These are phyloP conservation scores for Cutaneotrichosporon sp. DNA, from an alignment of 1,284 basidiomycete species.

Conservation along the genomic window DNA sequence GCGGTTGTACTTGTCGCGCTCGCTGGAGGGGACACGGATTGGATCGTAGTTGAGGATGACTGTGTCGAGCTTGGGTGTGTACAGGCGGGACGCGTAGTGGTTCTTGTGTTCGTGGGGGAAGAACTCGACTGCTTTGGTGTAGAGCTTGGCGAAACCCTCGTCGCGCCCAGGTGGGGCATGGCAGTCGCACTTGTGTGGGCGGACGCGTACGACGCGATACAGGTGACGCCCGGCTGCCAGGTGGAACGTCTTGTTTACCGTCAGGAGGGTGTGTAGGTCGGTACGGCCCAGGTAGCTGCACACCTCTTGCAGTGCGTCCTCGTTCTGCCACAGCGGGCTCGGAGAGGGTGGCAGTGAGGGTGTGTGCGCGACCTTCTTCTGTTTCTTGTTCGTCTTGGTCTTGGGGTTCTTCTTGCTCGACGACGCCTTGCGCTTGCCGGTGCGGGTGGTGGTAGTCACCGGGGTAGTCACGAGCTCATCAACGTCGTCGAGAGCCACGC, in stretches of 20 bases:
- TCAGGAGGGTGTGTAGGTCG: not conserved
- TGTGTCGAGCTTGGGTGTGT: not conserved
- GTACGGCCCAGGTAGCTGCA: not conserved
- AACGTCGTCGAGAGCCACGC: no score
- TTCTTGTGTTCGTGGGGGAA: not conserved
- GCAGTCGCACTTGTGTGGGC: not conserved
- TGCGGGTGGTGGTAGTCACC: no score
- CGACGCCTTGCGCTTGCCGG: no score
- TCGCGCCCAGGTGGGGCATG: not conserved
- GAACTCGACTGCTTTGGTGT: constrained; percentile 1
- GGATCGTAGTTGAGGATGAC: constrained; percentile 2
- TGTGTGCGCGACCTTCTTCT: no score
- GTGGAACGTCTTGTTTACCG: not conserved
- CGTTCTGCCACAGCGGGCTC: not conserved
- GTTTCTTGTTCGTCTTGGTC: not conserved
- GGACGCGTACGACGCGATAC: not conserved
- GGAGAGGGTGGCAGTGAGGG: not conserved
- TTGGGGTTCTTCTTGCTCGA: not conserved
- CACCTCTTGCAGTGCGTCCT: not conserved
- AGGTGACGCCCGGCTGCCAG: not conserved
- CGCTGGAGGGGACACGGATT: not conserved
- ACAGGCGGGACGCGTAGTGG: not conserved
- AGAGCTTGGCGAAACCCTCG: not conserved
- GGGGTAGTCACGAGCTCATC: no score
- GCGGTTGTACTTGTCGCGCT: not conserved